Percentiles rank a stretch among this genome's conserved stretches.
These are phyloP conservation scores for Stephanodiscus minutulus DNA, from an alignment of 108 stramenopile genomes.

Conservation along the genomic window DNA sequence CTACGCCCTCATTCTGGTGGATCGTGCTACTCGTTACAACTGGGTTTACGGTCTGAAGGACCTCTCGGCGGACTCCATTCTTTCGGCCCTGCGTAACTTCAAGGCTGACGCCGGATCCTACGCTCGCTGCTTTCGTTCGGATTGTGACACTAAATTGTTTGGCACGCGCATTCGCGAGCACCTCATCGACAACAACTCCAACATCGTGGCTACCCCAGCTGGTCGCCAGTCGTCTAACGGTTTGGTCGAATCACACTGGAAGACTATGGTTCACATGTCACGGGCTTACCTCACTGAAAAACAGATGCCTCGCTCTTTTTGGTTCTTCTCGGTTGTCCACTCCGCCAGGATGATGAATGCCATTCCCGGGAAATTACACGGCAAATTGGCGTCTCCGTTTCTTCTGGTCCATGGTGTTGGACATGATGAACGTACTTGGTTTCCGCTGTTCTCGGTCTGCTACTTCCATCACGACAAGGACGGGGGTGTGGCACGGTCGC, in stretches of 20 bases:
- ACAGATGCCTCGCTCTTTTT: neutral
- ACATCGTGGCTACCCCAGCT: too few species aligned
- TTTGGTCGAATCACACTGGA: neutral
- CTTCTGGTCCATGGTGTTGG: neutral
- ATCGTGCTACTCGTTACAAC: neutral
- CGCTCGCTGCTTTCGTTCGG: too few species aligned
- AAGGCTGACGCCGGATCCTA: too few species aligned
- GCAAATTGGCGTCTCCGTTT: neutral
- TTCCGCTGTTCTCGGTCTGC: neutral
- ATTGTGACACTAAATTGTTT: too few species aligned
- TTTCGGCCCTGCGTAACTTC: too few species aligned
- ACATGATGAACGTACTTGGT: neutral
- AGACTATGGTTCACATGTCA: neutral
- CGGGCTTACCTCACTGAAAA: neutral
- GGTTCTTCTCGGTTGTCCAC: neutral
- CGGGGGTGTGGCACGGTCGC: too few species aligned
- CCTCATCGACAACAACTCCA: too few species aligned
- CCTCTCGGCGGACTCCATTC: too few species aligned
- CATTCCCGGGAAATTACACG: neutral
- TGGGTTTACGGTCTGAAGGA: too few species aligned
- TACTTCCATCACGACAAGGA: neutral
- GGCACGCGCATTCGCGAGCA: too few species aligned
- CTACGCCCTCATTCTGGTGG: neutral
- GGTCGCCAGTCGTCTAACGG: neutral
- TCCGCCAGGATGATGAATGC: neutral